A percentile compares a stretch with the other conserved stretches of the same genome.
Conservation (phyloP, 306 rosid genomes). For the Vicia sativa region DNA sequence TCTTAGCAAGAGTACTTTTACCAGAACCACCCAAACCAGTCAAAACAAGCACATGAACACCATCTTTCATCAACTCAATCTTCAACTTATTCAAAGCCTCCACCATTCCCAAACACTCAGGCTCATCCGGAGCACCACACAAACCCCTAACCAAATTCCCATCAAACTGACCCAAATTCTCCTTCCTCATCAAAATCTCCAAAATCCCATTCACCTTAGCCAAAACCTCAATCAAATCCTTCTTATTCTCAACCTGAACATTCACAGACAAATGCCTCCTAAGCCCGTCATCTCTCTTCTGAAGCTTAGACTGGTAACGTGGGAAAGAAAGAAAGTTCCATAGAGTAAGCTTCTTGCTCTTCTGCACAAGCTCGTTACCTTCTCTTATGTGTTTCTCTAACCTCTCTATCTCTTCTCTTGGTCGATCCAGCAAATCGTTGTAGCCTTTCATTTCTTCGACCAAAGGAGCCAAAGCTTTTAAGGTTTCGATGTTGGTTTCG, state of each 20-base stretch:
- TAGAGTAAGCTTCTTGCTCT: slow-evolving; percentile 36
- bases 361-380: slow-evolving; percentile 38
- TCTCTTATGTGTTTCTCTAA: slow-evolving; percentile 21
- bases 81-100: slow-evolving; percentile 43
- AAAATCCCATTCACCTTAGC: background rate
- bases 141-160: background rate
- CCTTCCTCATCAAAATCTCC: background rate
- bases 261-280: slow-evolving; percentile 18
- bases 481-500: slow-evolving; percentile 20
- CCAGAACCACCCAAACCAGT: slow-evolving; percentile 66
- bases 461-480: slow-evolving; percentile 8
- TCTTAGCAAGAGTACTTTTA: slow-evolving; percentile 58
- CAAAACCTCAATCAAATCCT: slow-evolving; percentile 38
- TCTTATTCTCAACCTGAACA: slow-evolving; percentile 28
- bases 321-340: slow-evolving; percentile 37
- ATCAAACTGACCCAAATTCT: slow-evolving; percentile 5
- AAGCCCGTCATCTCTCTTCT: background rate
- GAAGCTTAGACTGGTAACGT: slow-evolving; percentile 31
- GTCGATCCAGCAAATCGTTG: slow-evolving; percentile 35
- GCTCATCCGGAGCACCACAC: slow-evolving; percentile 46
- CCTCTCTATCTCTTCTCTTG: slow-evolving; percentile 24
- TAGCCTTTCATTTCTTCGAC: slow-evolving; percentile 27
- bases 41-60: slow-evolving; percentile 39
- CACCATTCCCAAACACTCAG: slow-evolving; percentile 45
- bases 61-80: slow-evolving; percentile 44